A percentile compares a stretch with the other conserved stretches of the same genome.
Evolutionary conservation across 2,329 filamentous ascomycete species (phyloP).

Genomic region (Spiromastix sp.): DNA sequence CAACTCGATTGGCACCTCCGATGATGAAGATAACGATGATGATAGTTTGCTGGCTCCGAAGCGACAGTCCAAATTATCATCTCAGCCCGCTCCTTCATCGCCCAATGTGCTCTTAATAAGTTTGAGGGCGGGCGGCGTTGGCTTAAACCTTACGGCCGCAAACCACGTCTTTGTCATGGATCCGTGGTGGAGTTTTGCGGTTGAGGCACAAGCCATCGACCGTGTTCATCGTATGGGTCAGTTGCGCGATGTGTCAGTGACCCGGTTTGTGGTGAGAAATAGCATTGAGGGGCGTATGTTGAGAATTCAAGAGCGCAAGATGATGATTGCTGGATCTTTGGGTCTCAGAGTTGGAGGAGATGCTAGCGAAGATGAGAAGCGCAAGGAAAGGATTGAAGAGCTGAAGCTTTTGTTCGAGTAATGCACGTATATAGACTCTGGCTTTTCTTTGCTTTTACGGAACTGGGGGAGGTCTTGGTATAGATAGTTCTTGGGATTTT

Average conservation of each 20-base stretch:
- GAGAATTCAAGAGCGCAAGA: conserved; percentile 87
- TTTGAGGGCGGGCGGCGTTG: conserved; percentile 82
- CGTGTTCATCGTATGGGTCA: conserved; percentile 97
- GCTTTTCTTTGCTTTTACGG: not conserved
- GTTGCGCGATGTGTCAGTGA: conserved; percentile 71
- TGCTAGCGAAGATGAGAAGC: conserved; percentile 82
- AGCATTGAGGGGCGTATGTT: conserved; percentile 96
- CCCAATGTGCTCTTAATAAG: conserved; percentile 64
- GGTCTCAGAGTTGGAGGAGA: conserved; percentile 95
- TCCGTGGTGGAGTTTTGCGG: conserved; percentile 97
- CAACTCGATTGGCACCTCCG: conserved; percentile 33
- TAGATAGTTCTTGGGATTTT: not conserved
- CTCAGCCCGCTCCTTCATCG: conserved; percentile 11
- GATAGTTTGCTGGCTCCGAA: conserved; percentile 10
- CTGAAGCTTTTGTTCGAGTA: conserved; percentile 69
- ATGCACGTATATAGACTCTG: not conserved
- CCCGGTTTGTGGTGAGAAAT: conserved; percentile 76
- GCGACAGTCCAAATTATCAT: conserved; percentile 7
- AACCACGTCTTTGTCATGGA: conserved; percentile 98
- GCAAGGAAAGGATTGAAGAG: conserved; percentile 80
- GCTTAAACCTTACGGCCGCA: conserved; percentile 82
- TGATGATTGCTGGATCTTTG: conserved; percentile 71
- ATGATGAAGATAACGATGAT: conserved; percentile 24
- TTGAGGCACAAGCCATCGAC: conserved; percentile 95
- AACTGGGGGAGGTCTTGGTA: not conserved